These are phyloP conservation scores for Phytophthora sansomeana DNA, from an alignment of 352 stramenopile species.

Conservation along the genomic window DNA sequence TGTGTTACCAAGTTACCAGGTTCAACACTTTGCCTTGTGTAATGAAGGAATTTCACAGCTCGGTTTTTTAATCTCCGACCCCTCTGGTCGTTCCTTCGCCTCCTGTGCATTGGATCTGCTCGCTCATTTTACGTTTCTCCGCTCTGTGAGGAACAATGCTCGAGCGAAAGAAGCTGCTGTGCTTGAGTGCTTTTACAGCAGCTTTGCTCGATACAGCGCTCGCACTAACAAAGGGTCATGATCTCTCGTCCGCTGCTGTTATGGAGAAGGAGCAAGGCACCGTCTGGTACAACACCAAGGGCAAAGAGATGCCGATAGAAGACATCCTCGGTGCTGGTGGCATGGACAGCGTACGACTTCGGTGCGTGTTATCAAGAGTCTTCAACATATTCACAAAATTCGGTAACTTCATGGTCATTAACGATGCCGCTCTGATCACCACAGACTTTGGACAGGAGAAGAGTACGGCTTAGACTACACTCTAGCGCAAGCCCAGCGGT, in stretches of 20 bases:
- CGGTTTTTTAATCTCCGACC: too few species aligned
- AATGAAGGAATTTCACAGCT: too few species aligned
- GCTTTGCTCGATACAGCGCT: slow-evolving; percentile 9
- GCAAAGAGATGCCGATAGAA: slow-evolving; percentile 33
- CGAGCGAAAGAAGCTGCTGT: slow-evolving; percentile 6
- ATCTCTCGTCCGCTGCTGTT: slow-evolving; percentile 34
- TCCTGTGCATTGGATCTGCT: slow-evolving; percentile 12
- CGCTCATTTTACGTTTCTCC: not conserved
- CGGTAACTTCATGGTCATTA: too few species aligned
- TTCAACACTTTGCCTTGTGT: too few species aligned
- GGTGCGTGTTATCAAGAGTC: slow-evolving; percentile 10
- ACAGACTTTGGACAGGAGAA: slow-evolving; percentile 40
- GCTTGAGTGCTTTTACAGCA: slow-evolving; percentile 2
- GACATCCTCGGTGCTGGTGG: slow-evolving; percentile 37
- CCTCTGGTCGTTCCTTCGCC: too few species aligned
- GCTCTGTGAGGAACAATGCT: slow-evolving; percentile 22
- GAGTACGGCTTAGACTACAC: slow-evolving; percentile 41
- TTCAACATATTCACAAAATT: not conserved
- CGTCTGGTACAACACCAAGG: slow-evolving; percentile 30
- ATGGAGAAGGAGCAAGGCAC: slow-evolving; percentile 42
- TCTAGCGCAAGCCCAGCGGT: slow-evolving; percentile 32
- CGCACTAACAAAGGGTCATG: slow-evolving; percentile 39
- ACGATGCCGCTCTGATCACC: too few species aligned
- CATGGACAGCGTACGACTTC: slow-evolving; percentile 46
- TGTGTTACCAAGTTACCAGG: too few species aligned